Conservation (phyloP, 257 asterid genomes). For the Fraxinus cuspidata region DNA sequence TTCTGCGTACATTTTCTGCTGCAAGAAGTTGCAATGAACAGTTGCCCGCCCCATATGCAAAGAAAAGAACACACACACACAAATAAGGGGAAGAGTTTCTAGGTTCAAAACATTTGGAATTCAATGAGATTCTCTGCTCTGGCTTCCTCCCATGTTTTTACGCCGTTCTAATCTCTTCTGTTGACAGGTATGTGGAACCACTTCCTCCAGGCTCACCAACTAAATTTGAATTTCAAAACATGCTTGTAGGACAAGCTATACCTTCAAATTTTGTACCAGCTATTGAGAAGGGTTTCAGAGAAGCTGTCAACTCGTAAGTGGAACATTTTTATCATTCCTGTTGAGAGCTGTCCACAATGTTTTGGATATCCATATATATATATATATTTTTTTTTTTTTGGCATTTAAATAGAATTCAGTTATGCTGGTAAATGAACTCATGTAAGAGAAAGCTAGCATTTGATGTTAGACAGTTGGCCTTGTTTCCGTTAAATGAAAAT, state of each 20-base stretch:
- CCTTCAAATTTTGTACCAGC: conserved; percentile 94
- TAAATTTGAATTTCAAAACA: conserved; percentile 88
- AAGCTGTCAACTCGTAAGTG: conserved; percentile 97
- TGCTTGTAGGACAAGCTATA: conserved; percentile 83
- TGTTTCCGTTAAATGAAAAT: neutral
- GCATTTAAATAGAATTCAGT: neutral
- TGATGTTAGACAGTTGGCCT: neutral
- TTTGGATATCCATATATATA: conserved; percentile 5
- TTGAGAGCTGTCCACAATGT: neutral
- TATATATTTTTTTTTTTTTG: conserved; percentile 2
- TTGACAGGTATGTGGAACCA: conserved; percentile 81
- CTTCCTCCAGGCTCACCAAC: conserved; percentile 73
- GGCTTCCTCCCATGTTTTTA: conserved; percentile 11
- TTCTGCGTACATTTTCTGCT: neutral
- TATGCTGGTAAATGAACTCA: conserved; percentile 12
- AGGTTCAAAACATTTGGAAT: neutral
- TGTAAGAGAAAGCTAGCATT: neutral
- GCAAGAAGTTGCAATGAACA: neutral
- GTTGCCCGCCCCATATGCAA: neutral
- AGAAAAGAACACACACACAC: conserved; percentile 4
- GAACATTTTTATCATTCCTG: conserved; percentile 2
- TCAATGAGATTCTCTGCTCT: conserved; percentile 10
- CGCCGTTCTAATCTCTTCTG: conserved; percentile 17
- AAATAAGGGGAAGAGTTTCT: neutral
- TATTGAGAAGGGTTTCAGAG: conserved; percentile 94